Percentiles rank a stretch among this genome's conserved stretches.
Conservation (phyloP, 768 basidiomycete species). For the Boletus pseudo-olivaceus region DNA sequence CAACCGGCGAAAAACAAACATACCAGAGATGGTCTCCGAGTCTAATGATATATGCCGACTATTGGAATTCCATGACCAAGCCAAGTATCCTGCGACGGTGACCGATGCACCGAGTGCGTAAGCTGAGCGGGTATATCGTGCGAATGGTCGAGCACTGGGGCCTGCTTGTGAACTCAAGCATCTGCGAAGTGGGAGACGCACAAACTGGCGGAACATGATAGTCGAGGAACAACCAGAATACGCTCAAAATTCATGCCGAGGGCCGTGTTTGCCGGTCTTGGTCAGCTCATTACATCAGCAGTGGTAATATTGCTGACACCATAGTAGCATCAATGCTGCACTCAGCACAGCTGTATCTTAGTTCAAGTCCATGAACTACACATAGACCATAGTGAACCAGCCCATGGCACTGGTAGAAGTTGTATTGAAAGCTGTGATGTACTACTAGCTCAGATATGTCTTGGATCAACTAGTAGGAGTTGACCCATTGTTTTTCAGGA, state of each 20-base stretch:
- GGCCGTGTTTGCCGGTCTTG: constrained; percentile 9
- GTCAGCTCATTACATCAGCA: constrained; percentile 25
- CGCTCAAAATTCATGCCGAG: constrained; percentile 23
- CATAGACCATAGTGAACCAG: too few species aligned
- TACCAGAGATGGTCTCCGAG: constrained; percentile 32
- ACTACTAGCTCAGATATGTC: too few species aligned
- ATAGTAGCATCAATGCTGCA: too few species aligned
- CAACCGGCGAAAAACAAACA: constrained; percentile 3
- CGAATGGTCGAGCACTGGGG: constrained; percentile 17
- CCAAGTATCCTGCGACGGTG: constrained; percentile 43
- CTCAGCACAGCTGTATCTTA: too few species aligned
- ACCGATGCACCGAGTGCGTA: constrained; percentile 44
- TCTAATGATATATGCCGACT: constrained; percentile 48
- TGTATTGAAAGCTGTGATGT: too few species aligned
- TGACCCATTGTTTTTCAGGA: too few species aligned
- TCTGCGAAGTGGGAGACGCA: constrained; percentile 51
- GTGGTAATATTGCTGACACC: too few species aligned
- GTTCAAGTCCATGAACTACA: too few species aligned
- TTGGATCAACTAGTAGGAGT: too few species aligned
- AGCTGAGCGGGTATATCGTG: constrained; percentile 27
- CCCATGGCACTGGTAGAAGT: too few species aligned
- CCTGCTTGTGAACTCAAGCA: constrained; percentile 45
- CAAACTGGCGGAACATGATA: constrained; percentile 53
- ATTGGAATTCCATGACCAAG: constrained; percentile 45
- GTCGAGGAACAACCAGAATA: constrained; percentile 2